Percentiles rank a stretch among this genome's conserved stretches.
phyloP scores from a whole-genome alignment of 257 asterid genomes.

The Solanum ossicruentum region DNA sequence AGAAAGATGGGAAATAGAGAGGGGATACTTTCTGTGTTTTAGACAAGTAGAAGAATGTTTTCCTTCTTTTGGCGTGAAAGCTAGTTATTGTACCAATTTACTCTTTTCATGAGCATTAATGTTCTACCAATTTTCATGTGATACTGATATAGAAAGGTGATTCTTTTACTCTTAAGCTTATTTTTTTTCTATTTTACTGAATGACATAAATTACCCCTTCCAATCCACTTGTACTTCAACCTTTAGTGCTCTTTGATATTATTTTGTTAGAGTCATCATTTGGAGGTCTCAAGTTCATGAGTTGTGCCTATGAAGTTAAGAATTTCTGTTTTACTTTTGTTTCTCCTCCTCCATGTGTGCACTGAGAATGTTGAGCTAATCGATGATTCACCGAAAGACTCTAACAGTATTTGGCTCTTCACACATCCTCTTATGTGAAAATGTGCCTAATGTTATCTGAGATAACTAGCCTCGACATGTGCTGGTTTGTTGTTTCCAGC shows the following conservation, averaged over 20 bases:
- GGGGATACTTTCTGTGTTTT: neutral
- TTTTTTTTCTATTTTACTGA: neutral
- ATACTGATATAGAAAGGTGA: neutral
- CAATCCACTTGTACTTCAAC: neutral
- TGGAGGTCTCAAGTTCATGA: neutral
- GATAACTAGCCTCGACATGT: neutral
- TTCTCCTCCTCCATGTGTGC: neutral
- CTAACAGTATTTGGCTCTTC: neutral
- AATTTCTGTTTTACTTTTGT: neutral
- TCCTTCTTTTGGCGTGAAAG: neutral
- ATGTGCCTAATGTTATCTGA: neutral
- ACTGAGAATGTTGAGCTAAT: neutral
- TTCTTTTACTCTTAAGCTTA: neutral
- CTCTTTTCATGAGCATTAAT: neutral
- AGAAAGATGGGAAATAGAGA: neutral
- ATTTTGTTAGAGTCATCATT: neutral
- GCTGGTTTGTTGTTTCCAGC: neutral
- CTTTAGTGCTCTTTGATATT: neutral
- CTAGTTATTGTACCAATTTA: neutral
- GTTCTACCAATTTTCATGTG: neutral
- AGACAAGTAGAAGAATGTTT: neutral
- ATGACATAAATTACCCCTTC: neutral
- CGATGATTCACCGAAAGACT: neutral
- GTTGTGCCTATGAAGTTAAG: neutral
- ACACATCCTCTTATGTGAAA: neutral